Base-by-base conservation (phyloP, 441 rosid species). In the Theobroma grandiflorum region DNA sequence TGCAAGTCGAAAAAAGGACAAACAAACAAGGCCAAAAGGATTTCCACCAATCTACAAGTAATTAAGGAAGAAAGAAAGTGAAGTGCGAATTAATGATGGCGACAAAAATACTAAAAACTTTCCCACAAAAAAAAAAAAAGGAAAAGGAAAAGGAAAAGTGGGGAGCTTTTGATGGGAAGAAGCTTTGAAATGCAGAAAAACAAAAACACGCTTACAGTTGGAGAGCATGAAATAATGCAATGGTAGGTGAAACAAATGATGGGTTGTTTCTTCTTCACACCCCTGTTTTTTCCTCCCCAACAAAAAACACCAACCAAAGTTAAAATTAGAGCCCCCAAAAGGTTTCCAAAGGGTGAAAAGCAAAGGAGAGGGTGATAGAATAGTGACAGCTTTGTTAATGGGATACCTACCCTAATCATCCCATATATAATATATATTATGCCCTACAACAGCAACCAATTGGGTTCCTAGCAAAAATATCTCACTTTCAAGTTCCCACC, bases 231-330 rank as follows among this genome's bases (percentile, higher is more conserved):
- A 81, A 81, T 76, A 61, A 80, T 72, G 79, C 62, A 76, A 22
- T 66, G 84, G 84, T 88, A 78, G 91, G 84, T 88, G 80, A 80
- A 77, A 35, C 82, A 81, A 86, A 88, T 84, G 82, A 86, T 82
- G 86, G 74, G 22, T 14, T 42, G 31, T 67, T 52, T 72, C 76
- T 38, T 15, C 31, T 9, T 55, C 67, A 22, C 66, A 8, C 40
- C 58, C 26, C 26, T 26, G 35, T 63, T 50, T 15, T 63, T 68
- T 78, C 22, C 58, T 47, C 78, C 84, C 80, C 76, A 74, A 14
- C 18, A 15, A 62, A 33, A 3, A 53, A 5, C 20, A 3, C 53
- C 16, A 49, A 65, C 64, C 72, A 45, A 40, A 72, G 80, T 64
- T 77, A 33, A 81, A 81, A 50, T 43, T 20, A 75, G 78, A 43